Evolutionary conservation across 768 basidiomycete species (phyloP).

Genomic region (Agrocybe pediades): DNA sequence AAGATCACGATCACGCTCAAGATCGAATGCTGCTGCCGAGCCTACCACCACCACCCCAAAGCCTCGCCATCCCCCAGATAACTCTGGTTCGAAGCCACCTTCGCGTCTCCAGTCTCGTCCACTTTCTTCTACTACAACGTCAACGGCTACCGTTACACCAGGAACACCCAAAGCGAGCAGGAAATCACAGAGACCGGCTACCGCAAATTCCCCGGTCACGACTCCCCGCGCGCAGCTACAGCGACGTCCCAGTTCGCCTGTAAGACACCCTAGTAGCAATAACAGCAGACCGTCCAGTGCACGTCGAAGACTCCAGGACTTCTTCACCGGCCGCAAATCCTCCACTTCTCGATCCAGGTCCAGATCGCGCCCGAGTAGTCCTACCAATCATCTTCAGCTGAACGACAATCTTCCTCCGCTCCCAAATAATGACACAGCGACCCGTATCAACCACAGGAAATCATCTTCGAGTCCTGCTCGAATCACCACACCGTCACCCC

Average conservation of each 20-base stretch:
- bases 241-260: too few relatives aligned
- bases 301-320: slow-evolving; percentile 43
- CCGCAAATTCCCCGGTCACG: slow-evolving; percentile 6
- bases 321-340: slow-evolving; percentile 45
- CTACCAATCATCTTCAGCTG: slow-evolving; percentile 18
- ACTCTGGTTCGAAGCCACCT: slow-evolving; percentile 43
- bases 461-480: slow-evolving; percentile 27
- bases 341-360: slow-evolving; percentile 33
- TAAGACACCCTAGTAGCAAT: slow-evolving; percentile 27
- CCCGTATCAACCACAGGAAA: slow-evolving; percentile 30
- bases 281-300: slow-evolving; percentile 38
- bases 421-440: slow-evolving; percentile 26
- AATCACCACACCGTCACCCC: slow-evolving; percentile 32
- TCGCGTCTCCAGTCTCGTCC: slow-evolving; percentile 60
- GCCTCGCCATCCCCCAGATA: slow-evolving; percentile 9
- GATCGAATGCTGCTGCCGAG: slow-evolving; percentile 34
- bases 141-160: slow-evolving; percentile 64
- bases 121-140: slow-evolving; percentile 64
- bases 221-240: slow-evolving; percentile 10
- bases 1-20: slow-evolving; percentile 64
- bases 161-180: slow-evolving; percentile 44
- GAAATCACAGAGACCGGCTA: slow-evolving; percentile 23
- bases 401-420: slow-evolving; percentile 25
- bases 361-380: slow-evolving; percentile 29
- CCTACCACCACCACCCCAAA: slow-evolving; percentile 17